phyloP scores from a whole-genome alignment of 2,329 filamentous ascomycete genomes.

The Tolypocladium sp. region DNA sequence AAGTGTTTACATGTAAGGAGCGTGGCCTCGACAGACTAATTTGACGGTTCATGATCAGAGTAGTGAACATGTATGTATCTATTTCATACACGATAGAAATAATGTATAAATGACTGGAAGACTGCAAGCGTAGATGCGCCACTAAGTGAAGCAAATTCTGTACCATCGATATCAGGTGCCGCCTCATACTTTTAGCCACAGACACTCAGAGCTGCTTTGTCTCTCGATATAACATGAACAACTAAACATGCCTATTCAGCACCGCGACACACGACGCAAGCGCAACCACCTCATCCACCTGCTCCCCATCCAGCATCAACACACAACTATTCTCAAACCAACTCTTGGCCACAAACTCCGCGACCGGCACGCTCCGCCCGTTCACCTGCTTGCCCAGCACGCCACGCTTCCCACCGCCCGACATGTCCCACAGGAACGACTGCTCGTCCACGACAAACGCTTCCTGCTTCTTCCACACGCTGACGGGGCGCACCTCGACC shows the following conservation, averaged over 20 bases:
- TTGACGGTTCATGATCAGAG: neutral
- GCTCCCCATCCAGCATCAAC: neutral
- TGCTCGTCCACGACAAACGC: neutral
- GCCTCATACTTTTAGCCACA: too few relatives aligned
- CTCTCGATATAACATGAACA: neutral
- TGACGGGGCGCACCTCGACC: neutral
- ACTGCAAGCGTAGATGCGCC: neutral
- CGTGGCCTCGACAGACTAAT: neutral
- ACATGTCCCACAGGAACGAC: neutral
- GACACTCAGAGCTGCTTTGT: too few relatives aligned
- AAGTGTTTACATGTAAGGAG: too few relatives aligned
- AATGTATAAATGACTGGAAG: neutral
- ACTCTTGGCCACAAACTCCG: neutral
- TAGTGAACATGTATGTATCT: neutral
- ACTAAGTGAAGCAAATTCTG: too few relatives aligned
- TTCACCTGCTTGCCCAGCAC: neutral
- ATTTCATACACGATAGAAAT: neutral
- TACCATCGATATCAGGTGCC: too few relatives aligned
- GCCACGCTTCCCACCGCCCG: neutral
- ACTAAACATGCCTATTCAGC: neutral
- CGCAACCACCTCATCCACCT: neutral
- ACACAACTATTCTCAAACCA: neutral
- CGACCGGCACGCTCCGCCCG: neutral
- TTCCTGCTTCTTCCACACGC: neutral
- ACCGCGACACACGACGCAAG: neutral